These are phyloP conservation scores for Cercospora citrullina DNA, from an alignment of 2,329 filamentous ascomycete genomes.

Conservation along the genomic window DNA sequence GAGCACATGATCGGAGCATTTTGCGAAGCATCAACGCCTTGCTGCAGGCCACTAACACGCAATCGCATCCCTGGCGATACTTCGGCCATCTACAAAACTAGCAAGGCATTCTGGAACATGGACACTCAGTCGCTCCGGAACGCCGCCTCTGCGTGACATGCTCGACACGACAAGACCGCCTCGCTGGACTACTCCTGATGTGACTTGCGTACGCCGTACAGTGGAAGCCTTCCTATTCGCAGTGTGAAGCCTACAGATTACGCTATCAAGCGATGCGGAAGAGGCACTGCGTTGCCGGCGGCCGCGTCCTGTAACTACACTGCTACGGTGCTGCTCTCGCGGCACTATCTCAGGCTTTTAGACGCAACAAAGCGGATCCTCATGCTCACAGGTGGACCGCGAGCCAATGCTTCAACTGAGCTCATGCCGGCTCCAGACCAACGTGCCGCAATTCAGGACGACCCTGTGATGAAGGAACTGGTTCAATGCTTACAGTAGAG, in stretches of 20 bases:
- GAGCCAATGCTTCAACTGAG: neutral
- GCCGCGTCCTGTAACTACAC: neutral
- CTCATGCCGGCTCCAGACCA: slow-evolving; percentile 8
- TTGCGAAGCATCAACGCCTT: neutral
- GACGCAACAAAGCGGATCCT: neutral
- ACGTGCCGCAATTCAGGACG: neutral
- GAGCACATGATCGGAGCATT: slow-evolving; percentile 4
- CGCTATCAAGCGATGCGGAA: slow-evolving; percentile 1
- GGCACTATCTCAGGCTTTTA: neutral
- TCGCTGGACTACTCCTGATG: neutral
- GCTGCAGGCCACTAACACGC: neutral
- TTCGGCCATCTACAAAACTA: slow-evolving; percentile 2
- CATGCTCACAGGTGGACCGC: neutral
- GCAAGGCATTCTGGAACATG: slow-evolving; percentile 10
- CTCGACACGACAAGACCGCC: neutral
- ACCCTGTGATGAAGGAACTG: neutral
- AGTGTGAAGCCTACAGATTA: neutral
- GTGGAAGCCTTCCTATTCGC: slow-evolving; percentile 4
- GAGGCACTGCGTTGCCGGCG: neutral
- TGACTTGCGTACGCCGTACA: slow-evolving; percentile 2
- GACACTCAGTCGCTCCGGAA: slow-evolving; percentile 3
- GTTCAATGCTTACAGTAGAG: neutral
- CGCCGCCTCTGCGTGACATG: slow-evolving; percentile 6
- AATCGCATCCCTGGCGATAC: slow-evolving; percentile 9
- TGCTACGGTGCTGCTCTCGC: neutral